Conservation (phyloP, 2,329 filamentous ascomycete species). For the Metarhizium brunneum region DNA sequence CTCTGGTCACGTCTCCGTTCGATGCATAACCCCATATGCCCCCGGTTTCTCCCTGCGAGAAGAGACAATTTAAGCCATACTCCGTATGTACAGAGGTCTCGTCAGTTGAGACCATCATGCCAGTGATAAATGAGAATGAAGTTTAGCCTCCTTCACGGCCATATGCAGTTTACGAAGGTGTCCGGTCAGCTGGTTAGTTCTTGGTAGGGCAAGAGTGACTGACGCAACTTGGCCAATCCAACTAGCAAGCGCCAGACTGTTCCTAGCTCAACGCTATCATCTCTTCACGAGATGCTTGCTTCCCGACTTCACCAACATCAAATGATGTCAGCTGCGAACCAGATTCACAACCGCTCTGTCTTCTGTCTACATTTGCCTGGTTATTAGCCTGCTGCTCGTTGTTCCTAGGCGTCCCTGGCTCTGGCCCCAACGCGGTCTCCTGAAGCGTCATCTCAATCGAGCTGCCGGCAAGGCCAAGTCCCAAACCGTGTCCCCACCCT, state of each 20-base stretch:
- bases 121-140: too few species aligned
- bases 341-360: neutral
- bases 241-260: neutral
- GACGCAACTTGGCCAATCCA: neutral
- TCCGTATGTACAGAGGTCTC: too few species aligned
- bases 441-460: neutral
- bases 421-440: neutral
- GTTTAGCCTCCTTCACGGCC: too few species aligned
- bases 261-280: neutral
- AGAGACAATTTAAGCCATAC: too few species aligned
- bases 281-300: neutral
- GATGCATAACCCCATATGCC: neutral
- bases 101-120: too few species aligned
- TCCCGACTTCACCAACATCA: neutral
- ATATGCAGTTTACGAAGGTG: too few species aligned
- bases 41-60: too few species aligned
- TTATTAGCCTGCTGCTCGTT: neutral
- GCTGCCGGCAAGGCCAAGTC: neutral
- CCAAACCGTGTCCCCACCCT: neutral
- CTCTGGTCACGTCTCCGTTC: neutral
- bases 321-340: neutral
- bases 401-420: neutral
- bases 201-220: neutral
- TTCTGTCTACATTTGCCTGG: neutral
- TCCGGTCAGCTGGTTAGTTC: neutral